Evolutionary conservation across 2,329 filamentous ascomycete species (phyloP).

Genomic region (Epichloe scottii): DNA sequence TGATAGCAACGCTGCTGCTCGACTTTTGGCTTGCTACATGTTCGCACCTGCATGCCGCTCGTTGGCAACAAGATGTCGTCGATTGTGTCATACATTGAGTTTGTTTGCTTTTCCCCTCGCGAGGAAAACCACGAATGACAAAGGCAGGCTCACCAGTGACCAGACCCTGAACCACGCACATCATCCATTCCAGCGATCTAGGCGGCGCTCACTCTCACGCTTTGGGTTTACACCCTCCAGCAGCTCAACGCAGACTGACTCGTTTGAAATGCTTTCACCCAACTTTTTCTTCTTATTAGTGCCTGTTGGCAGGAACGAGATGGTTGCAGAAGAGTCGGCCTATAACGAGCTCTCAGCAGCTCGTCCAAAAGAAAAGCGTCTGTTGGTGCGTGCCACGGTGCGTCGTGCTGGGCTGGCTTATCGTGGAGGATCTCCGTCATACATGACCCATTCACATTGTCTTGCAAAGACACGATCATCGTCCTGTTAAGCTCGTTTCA

Average conservation of each 20-base stretch:
- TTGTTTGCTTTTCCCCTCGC: neutral
- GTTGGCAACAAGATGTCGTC: neutral
- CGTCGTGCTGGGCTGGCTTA: neutral
- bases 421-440: too few species aligned
- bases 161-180: constrained; percentile 7
- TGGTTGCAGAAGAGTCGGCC: neutral
- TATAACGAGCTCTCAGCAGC: neutral
- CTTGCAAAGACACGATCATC: neutral
- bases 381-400: neutral
- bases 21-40: too few species aligned
- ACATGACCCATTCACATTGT: too few species aligned
- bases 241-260: neutral
- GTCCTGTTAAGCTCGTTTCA: neutral
- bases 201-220: neutral
- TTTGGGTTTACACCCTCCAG: too few species aligned
- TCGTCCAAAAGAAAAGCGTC: neutral
- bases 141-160: neutral
- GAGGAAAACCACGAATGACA: constrained; percentile 1
- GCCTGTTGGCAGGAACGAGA: neutral
- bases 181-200: constrained; percentile 10
- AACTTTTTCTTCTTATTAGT: neutral
- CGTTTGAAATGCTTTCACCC: neutral
- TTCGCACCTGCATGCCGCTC: too few species aligned
- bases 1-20: neutral
- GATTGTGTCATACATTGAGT: neutral